These are phyloP conservation scores for Wickerhamiella sorbophila DNA, from an alignment of 805 yeast species.

Conservation along the genomic window DNA sequence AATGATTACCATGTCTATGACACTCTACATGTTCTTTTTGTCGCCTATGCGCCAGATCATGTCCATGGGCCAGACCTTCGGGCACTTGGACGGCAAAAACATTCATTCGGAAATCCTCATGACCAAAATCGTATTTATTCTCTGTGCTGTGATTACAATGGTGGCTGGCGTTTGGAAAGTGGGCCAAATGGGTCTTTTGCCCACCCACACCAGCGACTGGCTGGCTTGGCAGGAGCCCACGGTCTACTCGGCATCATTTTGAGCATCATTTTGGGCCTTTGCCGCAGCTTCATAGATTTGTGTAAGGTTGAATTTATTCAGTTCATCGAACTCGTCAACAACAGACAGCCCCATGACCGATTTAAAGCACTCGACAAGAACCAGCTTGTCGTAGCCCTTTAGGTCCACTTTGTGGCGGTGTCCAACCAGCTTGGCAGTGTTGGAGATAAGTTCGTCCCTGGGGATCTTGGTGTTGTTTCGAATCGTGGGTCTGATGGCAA, in stretches of 20 bases:
- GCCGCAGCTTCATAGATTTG: constrained; percentile 36
- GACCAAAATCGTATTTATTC: constrained; percentile 36
- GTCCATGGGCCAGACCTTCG: constrained; percentile 41
- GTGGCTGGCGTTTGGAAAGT: constrained; percentile 75
- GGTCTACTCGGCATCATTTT: constrained; percentile 10
- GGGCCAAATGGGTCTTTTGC: constrained; percentile 78
- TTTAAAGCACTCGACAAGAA: constrained; percentile 79
- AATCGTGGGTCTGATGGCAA: constrained; percentile 69
- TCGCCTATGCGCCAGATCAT: constrained; percentile 64
- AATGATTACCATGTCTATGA: constrained; percentile 81
- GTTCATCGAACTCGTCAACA: constrained; percentile 44
- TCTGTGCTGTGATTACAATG: constrained; percentile 40
- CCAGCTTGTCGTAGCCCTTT: constrained; percentile 60
- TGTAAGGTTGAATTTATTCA: constrained; percentile 63
- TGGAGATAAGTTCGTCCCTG: constrained; percentile 56
- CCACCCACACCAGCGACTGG: constrained; percentile 84
- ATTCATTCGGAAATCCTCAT: constrained; percentile 18
- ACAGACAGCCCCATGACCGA: constrained; percentile 79
- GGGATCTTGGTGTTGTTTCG: constrained; percentile 65
- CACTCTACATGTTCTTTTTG: constrained; percentile 58
- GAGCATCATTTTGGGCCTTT: constrained; percentile 13
- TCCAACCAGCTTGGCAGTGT: constrained; percentile 61
- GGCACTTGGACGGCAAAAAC: constrained; percentile 18
- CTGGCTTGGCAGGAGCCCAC: constrained; percentile 58
- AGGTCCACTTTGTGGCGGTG: constrained; percentile 66